Base-by-base conservation (phyloP, 192 early-diverging fungal genomes). In the Coemansia sp. region DNA sequence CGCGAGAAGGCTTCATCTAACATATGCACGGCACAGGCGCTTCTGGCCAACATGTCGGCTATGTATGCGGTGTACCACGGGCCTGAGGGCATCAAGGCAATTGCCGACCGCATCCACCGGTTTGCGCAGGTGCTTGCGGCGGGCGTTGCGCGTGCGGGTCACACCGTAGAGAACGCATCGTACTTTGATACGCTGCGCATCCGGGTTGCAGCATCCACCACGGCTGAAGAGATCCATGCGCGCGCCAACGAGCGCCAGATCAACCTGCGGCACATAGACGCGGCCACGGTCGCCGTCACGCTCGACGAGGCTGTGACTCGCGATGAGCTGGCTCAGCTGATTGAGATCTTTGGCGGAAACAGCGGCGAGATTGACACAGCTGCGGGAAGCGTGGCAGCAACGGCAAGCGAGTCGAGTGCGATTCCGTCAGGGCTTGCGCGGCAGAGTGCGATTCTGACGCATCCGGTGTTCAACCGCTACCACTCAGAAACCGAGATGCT, bases 41-140 rank as follows among this genome's bases (percentile, higher is more conserved):
- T 99, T 61, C 86, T 99, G 59, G 98, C 98, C 62, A 99, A 99
- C 87, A 98, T 99, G 96, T 88, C 95, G 40, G 98, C 95, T 52
- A 97, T 99, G 92, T 99, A 99, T 71, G 94, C 93, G 32, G 93
- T 99, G 57, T 99, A 98, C 85, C 98, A 99, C 76, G 98, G 98
- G 48, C 96, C 98, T 39, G 80, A 90, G 77, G 96, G 98, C 41
- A 85, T 99, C 63, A 86, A 85, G 68, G 87, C 85, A 18, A 98
- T 98, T 77, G 96, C 95, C 43, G 85, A 92, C 72, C 92, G 95
- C 61, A 90, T 99, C 63, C 95, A 99, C 84, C 90, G 90, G 84
- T 86, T 98, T 73, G 94, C 98, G 8, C 74, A 84, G 49, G 77
- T 93, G 22, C 83, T 99, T 63, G 98, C 94, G 4, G 81, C 85